Percentiles rank a stretch among this genome's conserved stretches.
Conservation (phyloP, 331 rosid species). For the Cydonia oblonga region DNA sequence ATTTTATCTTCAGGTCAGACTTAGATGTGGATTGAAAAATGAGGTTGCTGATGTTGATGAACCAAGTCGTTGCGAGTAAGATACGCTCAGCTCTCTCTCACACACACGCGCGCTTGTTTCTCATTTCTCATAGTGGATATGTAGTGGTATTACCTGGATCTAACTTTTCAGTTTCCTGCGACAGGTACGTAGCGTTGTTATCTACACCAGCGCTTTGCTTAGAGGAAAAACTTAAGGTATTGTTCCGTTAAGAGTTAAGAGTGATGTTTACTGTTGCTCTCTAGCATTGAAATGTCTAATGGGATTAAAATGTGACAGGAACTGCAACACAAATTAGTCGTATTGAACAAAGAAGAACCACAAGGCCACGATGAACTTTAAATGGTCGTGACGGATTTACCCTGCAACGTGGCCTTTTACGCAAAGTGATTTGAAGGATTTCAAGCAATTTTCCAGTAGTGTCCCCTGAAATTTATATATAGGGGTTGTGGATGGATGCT, state of each 20-base stretch:
- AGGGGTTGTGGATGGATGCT: neutral
- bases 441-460: neutral
- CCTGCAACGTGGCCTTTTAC: neutral
- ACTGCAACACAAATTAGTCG: constrained; percentile 64
- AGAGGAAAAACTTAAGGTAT: constrained; percentile 82
- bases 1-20: constrained; percentile 51
- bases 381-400: constrained; percentile 9
- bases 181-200: constrained; percentile 76
- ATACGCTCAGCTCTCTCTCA: neutral
- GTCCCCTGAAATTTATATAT: neutral
- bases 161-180: constrained; percentile 15
- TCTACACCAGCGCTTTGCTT: constrained; percentile 75
- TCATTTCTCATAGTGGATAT: neutral
- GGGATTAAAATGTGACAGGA: constrained; percentile 43
- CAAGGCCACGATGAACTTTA: constrained; percentile 70
- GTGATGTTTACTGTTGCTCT: neutral
- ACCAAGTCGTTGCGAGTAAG: constrained; percentile 99
- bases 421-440: neutral
- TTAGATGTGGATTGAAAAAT: constrained; percentile 76
- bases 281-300: constrained; percentile 4
- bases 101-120: neutral
- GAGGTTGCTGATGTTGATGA: constrained; percentile 88
- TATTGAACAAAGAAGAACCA: constrained; percentile 58
- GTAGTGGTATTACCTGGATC: neutral
- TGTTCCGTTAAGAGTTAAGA: neutral